phyloP scores from a whole-genome alignment of 2,329 filamentous ascomycete species.

The Alternaria sp. region DNA sequence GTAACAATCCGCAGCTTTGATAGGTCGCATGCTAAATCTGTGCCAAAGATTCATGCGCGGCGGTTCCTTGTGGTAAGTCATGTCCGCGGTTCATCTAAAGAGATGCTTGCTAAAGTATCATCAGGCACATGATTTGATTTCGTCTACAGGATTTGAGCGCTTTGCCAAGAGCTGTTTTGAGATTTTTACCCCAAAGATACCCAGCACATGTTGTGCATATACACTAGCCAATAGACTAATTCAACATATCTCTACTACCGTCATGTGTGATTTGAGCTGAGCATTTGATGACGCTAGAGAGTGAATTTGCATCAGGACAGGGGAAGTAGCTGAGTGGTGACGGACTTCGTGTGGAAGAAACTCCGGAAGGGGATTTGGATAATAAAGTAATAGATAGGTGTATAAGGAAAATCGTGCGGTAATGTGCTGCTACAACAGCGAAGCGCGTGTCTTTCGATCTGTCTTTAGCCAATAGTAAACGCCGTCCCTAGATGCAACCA shows the following conservation, averaged over 20 bases:
- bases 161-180: not conserved
- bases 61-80: conserved; percentile 20
- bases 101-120: not conserved
- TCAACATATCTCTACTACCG: not conserved
- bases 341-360: not conserved
- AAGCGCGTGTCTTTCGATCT: not conserved
- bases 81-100: not conserved
- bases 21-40: not conserved
- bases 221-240: not conserved
- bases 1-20: conserved; percentile 42
- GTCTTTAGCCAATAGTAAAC: not conserved
- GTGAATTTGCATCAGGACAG: not conserved
- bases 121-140: not conserved
- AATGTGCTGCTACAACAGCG: conserved; percentile 2
- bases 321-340: not conserved
- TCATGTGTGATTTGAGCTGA: not conserved
- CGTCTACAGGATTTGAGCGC: not conserved
- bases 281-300: not conserved
- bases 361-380: not conserved
- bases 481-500: conserved; percentile 12
- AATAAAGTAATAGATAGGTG: not conserved
- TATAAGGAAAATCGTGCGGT: conserved; percentile 9
- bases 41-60: conserved; percentile 23
- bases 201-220: not conserved
- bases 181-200: not conserved